Conservation (phyloP, 140 eudicot genomes). For the Bidens hawaiensis region DNA sequence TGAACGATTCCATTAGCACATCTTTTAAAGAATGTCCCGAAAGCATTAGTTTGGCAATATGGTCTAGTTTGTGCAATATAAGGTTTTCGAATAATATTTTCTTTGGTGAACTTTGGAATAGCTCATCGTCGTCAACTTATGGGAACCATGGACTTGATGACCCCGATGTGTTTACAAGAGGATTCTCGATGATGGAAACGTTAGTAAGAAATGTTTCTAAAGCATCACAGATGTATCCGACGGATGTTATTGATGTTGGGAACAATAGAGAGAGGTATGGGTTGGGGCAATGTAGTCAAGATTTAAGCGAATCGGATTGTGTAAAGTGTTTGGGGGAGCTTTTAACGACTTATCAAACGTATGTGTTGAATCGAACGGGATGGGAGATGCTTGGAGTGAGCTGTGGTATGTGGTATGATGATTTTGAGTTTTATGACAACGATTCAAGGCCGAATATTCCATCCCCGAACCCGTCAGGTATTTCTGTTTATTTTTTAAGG, state of each 20-base stretch:
- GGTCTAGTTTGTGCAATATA: constrained; percentile 28
- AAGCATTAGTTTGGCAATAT: constrained; percentile 4
- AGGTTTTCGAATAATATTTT: constrained; percentile 22
- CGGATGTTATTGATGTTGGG: constrained; percentile 14
- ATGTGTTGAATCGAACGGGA: constrained; percentile 21
- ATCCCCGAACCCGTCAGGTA: constrained; percentile 4
- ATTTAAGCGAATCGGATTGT: constrained; percentile 20
- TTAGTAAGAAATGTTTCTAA: constrained; percentile 19
- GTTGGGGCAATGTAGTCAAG: constrained; percentile 33
- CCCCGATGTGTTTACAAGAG: constrained; percentile 16
- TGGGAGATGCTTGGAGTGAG: constrained; percentile 34
- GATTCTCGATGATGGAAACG: constrained; percentile 27
- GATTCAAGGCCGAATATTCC: neutral
- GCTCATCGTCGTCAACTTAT: constrained; percentile 16
- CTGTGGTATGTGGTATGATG: constrained; percentile 28
- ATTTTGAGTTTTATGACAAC: constrained; percentile 15
- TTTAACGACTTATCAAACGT: neutral
- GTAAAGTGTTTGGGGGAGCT: constrained; percentile 18
- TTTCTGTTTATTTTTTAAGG: neutral
- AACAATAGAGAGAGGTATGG: constrained; percentile 21
- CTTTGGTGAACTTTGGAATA: constrained; percentile 22
- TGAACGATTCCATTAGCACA: neutral
- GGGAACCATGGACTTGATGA: constrained; percentile 8
- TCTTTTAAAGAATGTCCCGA: constrained; percentile 19
- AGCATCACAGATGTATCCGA: constrained; percentile 21